Conservation (phyloP, 2,329 filamentous ascomycete genomes). For the Chaetomiaceae sp. region DNA sequence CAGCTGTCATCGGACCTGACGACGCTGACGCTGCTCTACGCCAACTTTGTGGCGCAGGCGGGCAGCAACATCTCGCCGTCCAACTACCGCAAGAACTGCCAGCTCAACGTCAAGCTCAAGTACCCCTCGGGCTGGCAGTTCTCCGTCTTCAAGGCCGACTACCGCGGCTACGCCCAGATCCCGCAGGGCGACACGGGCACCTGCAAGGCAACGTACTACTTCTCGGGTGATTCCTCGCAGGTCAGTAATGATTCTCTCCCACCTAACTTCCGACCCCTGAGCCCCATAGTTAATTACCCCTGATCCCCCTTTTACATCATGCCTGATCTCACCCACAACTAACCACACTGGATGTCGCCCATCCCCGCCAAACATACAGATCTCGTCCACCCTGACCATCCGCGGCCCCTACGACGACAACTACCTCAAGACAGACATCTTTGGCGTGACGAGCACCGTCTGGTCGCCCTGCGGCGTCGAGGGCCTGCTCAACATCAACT, state of each 20-base stretch:
- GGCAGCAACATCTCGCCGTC: conserved; percentile 38
- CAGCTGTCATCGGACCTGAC: conserved; percentile 27
- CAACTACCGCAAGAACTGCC: conserved; percentile 48
- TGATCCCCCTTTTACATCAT: too few relatives aligned
- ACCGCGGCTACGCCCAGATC: conserved; percentile 46
- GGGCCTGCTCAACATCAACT: conserved; percentile 50
- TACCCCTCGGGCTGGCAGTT: conserved; percentile 50
- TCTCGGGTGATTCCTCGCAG: conserved; percentile 42
- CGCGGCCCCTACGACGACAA: conserved; percentile 38
- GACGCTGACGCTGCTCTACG: conserved; percentile 47
- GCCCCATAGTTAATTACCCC: too few relatives aligned
- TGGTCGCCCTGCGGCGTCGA: conserved; percentile 49
- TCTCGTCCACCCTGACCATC: conserved; percentile 26
- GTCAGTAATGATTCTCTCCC: too few relatives aligned
- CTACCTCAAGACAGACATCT: conserved; percentile 42
- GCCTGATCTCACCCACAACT: too few relatives aligned
- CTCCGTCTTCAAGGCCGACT: conserved; percentile 46
- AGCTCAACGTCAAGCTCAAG: conserved; percentile 46
- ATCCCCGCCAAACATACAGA: too few relatives aligned
- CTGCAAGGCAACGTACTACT: conserved; percentile 51
- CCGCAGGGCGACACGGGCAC: conserved; percentile 42
- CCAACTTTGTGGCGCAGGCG: conserved; percentile 46
- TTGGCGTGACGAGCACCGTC: conserved; percentile 41
- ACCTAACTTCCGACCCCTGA: too few relatives aligned
- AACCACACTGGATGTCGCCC: too few relatives aligned